Evolutionary conservation across 2,329 filamentous ascomycete species (phyloP).

Genomic region (Gaeumannomyces sp.): DNA sequence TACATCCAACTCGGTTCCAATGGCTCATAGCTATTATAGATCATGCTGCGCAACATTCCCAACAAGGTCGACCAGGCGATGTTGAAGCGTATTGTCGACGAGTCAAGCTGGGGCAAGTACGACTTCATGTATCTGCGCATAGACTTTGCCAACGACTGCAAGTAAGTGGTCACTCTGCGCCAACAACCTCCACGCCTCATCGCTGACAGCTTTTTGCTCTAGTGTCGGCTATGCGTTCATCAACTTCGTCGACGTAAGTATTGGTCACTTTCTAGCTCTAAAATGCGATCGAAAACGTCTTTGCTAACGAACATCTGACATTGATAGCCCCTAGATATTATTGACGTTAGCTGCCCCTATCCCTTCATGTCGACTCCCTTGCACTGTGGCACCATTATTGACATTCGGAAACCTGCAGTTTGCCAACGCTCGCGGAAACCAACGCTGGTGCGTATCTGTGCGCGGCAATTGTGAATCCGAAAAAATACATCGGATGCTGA

Average conservation of each 20-base stretch:
- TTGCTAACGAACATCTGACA: constrained; percentile 29
- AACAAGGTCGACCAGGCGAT: constrained; percentile 77
- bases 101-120: constrained; percentile 73
- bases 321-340: constrained; percentile 62
- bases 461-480: background rate
- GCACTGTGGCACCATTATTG: background rate
- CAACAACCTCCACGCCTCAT: background rate
- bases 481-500: constrained; percentile 3
- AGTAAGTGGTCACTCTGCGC: constrained; percentile 44
- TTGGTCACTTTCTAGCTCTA: background rate
- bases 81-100: constrained; percentile 74
- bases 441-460: constrained; percentile 52
- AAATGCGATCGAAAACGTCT: background rate
- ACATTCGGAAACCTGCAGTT: constrained; percentile 47
- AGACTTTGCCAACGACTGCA: constrained; percentile 78
- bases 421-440: constrained; percentile 62
- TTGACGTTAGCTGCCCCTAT: constrained; percentile 46
- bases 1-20: background rate
- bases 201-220: constrained; percentile 21
- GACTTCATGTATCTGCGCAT: constrained; percentile 96
- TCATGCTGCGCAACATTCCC: constrained; percentile 93
- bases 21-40: constrained; percentile 37
- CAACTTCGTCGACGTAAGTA: constrained; percentile 76
- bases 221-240: constrained; percentile 97
- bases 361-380: background rate